Evolutionary conservation across 768 basidiomycete genomes (phyloP), one percentile per base, ranked within the genome.

Genomic region (Mrakia hoshinonis): DNA sequence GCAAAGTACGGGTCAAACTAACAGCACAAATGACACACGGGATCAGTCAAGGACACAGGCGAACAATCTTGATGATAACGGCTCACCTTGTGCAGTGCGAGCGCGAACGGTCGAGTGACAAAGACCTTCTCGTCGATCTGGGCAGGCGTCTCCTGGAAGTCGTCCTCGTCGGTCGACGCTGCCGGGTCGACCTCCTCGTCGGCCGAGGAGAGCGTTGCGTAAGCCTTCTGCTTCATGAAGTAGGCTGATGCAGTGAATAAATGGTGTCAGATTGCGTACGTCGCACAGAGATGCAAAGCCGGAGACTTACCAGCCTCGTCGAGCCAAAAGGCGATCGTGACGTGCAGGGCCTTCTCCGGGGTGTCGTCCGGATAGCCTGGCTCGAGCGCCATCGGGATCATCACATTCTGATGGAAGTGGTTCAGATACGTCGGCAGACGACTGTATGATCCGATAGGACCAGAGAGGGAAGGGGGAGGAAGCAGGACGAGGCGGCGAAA

Each of bases 71-170:
- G 7, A 36, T 39, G 11, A 22, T 24, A 10, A 15, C 36, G 13
- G 29, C 68, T 10, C 1, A 72, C 70, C 64, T 67, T 66, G 43
- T 72, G 70, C 7, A 61, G 36, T 26, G 70, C 70, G 54, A 72
- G 49, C 20, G 70, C 64, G 29, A 54, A 72, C 22, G 70, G 70
- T 12, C 70, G 24, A 0, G 55, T 46, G 3, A 72, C 54, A 29
- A 72, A 72, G 49, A 72, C 38, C 31, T 61, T 58, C 64, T 72
- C 70, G 43, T 72, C 61, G 49, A 54, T 67, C 34, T 72, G 64
- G 2, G 65, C 70, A 7, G 38, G 20, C 0, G 70, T 48, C 26
- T 72, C 64, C 2, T 2, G 34, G 58, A 61, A 61, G 13, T 34
- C 22, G 49, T 51, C n/a, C 20, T 20, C 15, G 49, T 7, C 9